Evolutionary conservation across 2,329 filamentous ascomycete genomes (phyloP).

Genomic region (Diaporthe helianthi): DNA sequence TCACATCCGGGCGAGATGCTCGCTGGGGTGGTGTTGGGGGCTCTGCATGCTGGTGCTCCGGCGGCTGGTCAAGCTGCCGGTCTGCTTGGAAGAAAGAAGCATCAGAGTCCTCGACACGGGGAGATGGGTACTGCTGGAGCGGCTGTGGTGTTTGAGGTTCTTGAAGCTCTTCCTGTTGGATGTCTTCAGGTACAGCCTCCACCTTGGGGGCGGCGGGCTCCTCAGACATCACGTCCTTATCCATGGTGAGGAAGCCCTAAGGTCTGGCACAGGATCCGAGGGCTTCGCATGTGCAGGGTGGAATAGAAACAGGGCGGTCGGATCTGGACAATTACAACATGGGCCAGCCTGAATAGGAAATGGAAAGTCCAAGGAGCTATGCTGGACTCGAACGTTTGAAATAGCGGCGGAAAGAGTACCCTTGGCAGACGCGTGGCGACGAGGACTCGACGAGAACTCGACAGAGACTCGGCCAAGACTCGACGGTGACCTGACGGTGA

Average conservation of each 20-base stretch:
- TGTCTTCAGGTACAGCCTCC: constrained; percentile 33
- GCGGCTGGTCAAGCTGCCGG: constrained; percentile 36
- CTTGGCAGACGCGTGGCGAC: not conserved
- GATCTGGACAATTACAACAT: not conserved
- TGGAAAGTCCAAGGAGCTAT: not conserved
- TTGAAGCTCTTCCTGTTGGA: constrained; percentile 23
- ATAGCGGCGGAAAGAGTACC: not conserved
- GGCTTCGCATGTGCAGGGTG: constrained; percentile 13
- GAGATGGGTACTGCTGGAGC: constrained; percentile 32
- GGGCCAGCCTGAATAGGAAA: not conserved
- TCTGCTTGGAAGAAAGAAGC: constrained; percentile 33
- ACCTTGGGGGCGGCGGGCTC: constrained; percentile 27
- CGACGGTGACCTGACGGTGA: not conserved
- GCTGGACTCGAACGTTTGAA: not conserved
- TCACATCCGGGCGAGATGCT: constrained; percentile 49
- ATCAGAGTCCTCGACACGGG: constrained; percentile 30
- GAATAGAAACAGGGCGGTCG: not conserved
- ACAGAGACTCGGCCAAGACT: not conserved
- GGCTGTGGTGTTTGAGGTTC: constrained; percentile 12
- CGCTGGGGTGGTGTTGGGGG: constrained; percentile 51
- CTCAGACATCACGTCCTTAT: constrained; percentile 22
- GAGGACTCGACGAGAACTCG: not conserved
- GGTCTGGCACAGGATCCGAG: not conserved
- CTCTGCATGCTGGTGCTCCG: constrained; percentile 43
- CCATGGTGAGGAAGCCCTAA: constrained; percentile 14